Conservation (phyloP, 1,284 basidiomycete species). For the Cutaneotrichosporon cavernicola region DNA sequence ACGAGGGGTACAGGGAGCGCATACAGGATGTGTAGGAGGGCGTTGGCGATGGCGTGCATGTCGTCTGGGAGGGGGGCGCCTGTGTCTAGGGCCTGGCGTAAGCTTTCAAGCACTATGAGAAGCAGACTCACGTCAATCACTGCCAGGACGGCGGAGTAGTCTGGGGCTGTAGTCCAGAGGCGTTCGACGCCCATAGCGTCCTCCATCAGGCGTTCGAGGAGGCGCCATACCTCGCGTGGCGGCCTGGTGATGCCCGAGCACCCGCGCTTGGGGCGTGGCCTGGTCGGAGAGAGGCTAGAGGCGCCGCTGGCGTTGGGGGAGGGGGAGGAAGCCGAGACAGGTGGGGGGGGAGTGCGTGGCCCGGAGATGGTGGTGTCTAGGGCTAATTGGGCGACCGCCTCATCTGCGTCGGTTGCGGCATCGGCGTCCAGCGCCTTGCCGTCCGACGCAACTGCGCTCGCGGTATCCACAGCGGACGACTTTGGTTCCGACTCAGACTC, state of each 20-base stretch:
- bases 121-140: slow-evolving; percentile 34
- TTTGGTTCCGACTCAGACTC: neutral
- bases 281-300: neutral
- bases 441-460: too few species aligned
- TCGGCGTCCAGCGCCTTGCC: neutral
- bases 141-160: slow-evolving; percentile 20
- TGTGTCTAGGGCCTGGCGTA: slow-evolving; percentile 24
- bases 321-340: neutral
- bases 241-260: slow-evolving; percentile 25
- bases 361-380: neutral
- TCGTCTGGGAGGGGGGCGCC: slow-evolving; percentile 12
- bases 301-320: neutral
- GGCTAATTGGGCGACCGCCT: neutral
- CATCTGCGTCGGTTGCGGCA: neutral
- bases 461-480: neutral
- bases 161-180: slow-evolving; percentile 28
- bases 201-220: slow-evolving; percentile 45
- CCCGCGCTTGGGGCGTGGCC: neutral
- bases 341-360: neutral
- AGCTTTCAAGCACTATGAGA: neutral
- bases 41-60: slow-evolving; percentile 17
- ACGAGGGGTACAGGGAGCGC: slow-evolving; percentile 34
- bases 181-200: slow-evolving; percentile 21
- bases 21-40: slow-evolving; percentile 38
- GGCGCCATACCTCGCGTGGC: slow-evolving; percentile 40